Evolutionary conservation across 768 basidiomycete species (phyloP).

Genomic region (Serpula lacrymans): DNA sequence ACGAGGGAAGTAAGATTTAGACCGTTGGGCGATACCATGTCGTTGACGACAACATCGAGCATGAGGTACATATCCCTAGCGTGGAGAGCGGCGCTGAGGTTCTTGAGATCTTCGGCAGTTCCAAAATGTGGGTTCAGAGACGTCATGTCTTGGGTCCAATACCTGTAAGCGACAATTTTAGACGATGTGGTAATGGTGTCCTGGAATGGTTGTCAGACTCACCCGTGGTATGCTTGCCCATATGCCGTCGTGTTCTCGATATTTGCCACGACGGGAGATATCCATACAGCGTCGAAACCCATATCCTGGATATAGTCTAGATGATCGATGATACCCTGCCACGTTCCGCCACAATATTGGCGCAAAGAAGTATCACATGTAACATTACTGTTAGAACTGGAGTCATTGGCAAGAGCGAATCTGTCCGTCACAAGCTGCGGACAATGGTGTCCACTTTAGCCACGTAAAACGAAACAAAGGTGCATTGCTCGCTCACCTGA

Average conservation of each 20-base stretch:
- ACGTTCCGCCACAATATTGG: constrained; percentile 57
- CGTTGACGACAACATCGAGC: constrained; percentile 63
- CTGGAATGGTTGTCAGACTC: constrained; percentile 9
- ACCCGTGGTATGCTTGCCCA: constrained; percentile 60
- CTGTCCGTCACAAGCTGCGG: constrained; percentile 51
- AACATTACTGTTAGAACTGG: constrained; percentile 22
- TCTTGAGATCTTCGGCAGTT: constrained; percentile 45
- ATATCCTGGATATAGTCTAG: constrained; percentile 63
- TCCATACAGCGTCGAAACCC: constrained; percentile 62
- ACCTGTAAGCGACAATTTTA: too few species aligned
- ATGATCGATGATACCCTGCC: constrained; percentile 47
- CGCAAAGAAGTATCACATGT: constrained; percentile 45
- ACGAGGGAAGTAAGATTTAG: constrained; percentile 21
- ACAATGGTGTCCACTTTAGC: not conserved
- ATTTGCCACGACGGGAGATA: constrained; percentile 51
- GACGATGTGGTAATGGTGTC: too few species aligned
- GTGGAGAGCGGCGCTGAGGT: constrained; percentile 46
- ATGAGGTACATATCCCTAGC: constrained; percentile 55
- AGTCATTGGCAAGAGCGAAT: constrained; percentile 48
- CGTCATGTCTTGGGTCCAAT: constrained; percentile 50
- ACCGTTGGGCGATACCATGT: constrained; percentile 42
- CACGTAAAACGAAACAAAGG: not conserved
- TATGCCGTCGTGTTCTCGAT: constrained; percentile 45
- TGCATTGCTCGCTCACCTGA: constrained; percentile 32
- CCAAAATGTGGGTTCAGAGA: constrained; percentile 54